Conservation (phyloP, 148 eudicot genomes). For the Oxyria digyna region DNA sequence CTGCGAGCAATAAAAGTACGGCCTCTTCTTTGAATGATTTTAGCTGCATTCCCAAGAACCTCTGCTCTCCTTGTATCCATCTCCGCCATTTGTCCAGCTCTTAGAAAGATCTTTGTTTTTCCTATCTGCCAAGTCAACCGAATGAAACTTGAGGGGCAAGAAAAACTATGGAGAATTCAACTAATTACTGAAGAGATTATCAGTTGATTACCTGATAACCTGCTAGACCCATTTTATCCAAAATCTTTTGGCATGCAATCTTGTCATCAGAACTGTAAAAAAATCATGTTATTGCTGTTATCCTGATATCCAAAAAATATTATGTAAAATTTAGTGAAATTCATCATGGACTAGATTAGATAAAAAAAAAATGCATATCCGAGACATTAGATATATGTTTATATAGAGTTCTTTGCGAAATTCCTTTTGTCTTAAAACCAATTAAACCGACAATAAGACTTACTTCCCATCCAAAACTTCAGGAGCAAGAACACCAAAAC, state of each 20-base stretch:
- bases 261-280: slow-evolving; percentile 61
- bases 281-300: background rate
- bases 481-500: slow-evolving; percentile 97
- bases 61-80: slow-evolving; percentile 89
- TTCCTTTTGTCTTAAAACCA: too few species aligned
- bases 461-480: slow-evolving; percentile 88
- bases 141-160: background rate
- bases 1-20: slow-evolving; percentile 85
- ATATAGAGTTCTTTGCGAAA: too few species aligned
- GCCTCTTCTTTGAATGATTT: slow-evolving; percentile 72
- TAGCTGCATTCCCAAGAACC: slow-evolving; percentile 88
- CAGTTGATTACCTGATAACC: slow-evolving; percentile 71
- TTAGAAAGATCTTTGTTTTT: slow-evolving; percentile 86
- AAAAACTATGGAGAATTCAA: background rate
- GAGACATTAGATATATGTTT: too few species aligned
- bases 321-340: too few species aligned
- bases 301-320: too few species aligned
- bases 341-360: too few species aligned
- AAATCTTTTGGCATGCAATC: slow-evolving; percentile 77
- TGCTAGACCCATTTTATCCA: slow-evolving; percentile 83
- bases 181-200: background rate
- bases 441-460: slow-evolving; percentile 9
- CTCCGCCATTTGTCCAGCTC: slow-evolving; percentile 99
- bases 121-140: slow-evolving; percentile 59
- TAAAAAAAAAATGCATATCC: too few species aligned